Conservation (phyloP, 1,139 yeast species). For the Debaryomyces robertsiae region DNA sequence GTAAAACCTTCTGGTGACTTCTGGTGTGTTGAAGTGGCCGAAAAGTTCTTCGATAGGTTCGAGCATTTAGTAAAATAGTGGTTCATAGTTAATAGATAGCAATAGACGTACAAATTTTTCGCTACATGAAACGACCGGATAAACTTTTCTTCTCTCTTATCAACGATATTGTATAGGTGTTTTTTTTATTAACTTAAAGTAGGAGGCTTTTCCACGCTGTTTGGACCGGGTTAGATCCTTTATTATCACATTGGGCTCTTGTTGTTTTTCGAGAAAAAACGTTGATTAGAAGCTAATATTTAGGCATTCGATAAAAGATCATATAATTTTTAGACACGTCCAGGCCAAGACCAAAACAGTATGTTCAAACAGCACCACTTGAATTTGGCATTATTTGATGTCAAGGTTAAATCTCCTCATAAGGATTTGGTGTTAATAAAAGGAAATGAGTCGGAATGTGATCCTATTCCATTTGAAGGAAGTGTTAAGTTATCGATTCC, state of each 20-base stretch:
- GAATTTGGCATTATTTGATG: constrained; percentile 35
- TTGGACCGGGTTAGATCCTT: too few relatives aligned
- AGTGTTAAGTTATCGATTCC: constrained; percentile 57
- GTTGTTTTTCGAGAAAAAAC: too few relatives aligned
- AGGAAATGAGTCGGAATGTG: constrained; percentile 63
- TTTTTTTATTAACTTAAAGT: too few relatives aligned
- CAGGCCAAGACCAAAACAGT: not conserved
- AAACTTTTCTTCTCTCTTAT: too few relatives aligned
- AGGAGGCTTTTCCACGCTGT: too few relatives aligned
- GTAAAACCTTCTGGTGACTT: constrained; percentile 60
- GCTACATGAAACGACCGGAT: too few relatives aligned
- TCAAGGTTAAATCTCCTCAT: constrained; percentile 50
- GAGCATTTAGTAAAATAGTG: constrained; percentile 22
- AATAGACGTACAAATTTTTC: too few relatives aligned
- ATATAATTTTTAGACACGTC: too few relatives aligned
- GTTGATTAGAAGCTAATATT: too few relatives aligned
- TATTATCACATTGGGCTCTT: too few relatives aligned
- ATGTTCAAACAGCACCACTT: constrained; percentile 29
- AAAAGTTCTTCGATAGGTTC: constrained; percentile 60
- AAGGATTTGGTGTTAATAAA: constrained; percentile 55
- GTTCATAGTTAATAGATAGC: not conserved
- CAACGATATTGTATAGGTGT: too few relatives aligned
- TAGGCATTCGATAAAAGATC: too few relatives aligned
- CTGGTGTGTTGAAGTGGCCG: constrained; percentile 72
- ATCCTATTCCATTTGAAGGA: constrained; percentile 56